phyloP scores from a whole-genome alignment of 208 protist species.

The Trypanosoma mega region DNA sequence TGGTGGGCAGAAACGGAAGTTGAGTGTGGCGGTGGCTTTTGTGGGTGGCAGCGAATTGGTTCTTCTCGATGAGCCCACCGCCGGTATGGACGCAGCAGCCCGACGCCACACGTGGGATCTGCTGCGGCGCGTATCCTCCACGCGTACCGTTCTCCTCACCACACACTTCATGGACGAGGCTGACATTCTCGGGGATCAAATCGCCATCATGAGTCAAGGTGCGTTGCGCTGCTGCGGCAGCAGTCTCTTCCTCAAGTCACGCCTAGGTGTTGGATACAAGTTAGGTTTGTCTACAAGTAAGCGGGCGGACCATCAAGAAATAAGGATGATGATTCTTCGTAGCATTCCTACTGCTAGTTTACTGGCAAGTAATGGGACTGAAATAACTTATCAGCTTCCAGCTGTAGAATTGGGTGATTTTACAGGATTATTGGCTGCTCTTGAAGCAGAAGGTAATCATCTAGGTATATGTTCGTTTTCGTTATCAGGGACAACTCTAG shows the following conservation, averaged over 20 bases:
- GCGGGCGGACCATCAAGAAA: constrained; percentile 15
- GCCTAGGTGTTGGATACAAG: constrained; percentile 57
- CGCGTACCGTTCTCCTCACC: constrained; percentile 33
- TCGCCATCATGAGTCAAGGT: constrained; percentile 91
- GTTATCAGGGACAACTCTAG: constrained; percentile 52
- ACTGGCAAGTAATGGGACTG: constrained; percentile 23
- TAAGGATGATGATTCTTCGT: constrained; percentile 17
- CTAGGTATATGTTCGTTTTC: constrained; percentile 48
- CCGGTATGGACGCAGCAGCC: constrained; percentile 44
- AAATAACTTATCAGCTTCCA: constrained; percentile 53
- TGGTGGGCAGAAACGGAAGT: constrained; percentile 60
- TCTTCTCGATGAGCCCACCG: constrained; percentile 75
- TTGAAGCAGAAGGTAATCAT: constrained; percentile 36
- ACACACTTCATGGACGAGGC: constrained; percentile 96
- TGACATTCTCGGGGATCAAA: constrained; percentile 88
- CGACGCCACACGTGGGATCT: constrained; percentile 47
- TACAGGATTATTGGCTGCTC: constrained; percentile 30
- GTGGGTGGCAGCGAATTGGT: constrained; percentile 65
- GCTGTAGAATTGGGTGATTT: constrained; percentile 24
- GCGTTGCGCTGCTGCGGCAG: constrained; percentile 56
- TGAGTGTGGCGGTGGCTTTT: constrained; percentile 84
- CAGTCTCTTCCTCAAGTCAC: constrained; percentile 54
- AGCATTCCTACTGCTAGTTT: constrained; percentile 27
- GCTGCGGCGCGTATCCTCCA: constrained; percentile 12
- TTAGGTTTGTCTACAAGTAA: constrained; percentile 41